Evolutionary conservation across 2,329 filamentous ascomycete species (phyloP), one percentile per base, ranked within the genome.

Genomic region (Hypoxylon sp.): DNA sequence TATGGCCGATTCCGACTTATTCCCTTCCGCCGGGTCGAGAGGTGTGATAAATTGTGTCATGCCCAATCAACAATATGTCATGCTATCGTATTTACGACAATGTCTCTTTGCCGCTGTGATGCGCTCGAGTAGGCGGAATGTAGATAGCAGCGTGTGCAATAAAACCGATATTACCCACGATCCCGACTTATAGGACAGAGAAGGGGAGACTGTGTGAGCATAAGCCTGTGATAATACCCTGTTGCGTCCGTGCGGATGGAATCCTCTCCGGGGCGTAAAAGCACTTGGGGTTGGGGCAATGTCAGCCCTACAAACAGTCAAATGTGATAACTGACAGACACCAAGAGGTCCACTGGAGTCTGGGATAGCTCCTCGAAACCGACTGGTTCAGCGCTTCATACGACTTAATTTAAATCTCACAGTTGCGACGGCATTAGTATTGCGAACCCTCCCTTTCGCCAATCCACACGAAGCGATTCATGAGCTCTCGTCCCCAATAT

Each of bases 151-250:
- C n/a, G n/a, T n/a, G n/a, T n/a, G n/a, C n/a, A n/a, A n/a, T n/a
- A n/a, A n/a, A n/a, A n/a, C n/a, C n/a, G n/a, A n/a, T n/a, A n/a
- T n/a, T n/a, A n/a, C n/a, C n/a, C n/a, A n/a, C n/a, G n/a, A n/a
- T n/a, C n/a, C n/a, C n/a, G n/a, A n/a, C n/a, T n/a, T n/a, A n/a
- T n/a, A n/a, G n/a, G n/a, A n/a, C n/a, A n/a, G n/a, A n/a, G n/a
- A n/a, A n/a, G n/a, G n/a, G n/a, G n/a, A n/a, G n/a, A n/a, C n/a
- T n/a, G n/a, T n/a, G n/a, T n/a, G n/a, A n/a, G n/a, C n/a, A n/a
- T n/a, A n/a, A n/a, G n/a, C n/a, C n/a, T 45, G 35, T 49, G 44
- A 53, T 42, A 26, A 31, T 30, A 12, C 9, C 15, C 21, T 27
- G 15, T 32, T 12, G 23, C 31, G 16, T 20, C 31, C 9, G 34